Evolutionary conservation across 1,284 basidiomycete species (phyloP), one percentile per base, ranked within the genome.

Genomic region (Exobasidium cylindrosporum): DNA sequence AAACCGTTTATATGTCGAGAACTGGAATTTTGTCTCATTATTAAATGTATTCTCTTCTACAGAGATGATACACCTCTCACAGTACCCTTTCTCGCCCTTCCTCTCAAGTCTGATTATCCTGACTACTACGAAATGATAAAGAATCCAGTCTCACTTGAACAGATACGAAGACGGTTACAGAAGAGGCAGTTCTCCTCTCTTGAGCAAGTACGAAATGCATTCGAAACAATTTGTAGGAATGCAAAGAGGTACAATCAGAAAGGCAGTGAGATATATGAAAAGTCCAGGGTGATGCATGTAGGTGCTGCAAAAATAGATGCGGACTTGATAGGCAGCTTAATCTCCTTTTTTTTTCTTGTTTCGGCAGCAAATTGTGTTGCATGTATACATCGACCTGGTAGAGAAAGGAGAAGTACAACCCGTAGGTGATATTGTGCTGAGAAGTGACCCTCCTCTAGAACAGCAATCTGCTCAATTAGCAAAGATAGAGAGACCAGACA

Each of bases 91-190:
- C 81, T 89, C 74, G 84, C 85, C 62, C 85, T 90, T 67, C 92
- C 92, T 5, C 85, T 87, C 60, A 88, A 87, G 78, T 85, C 86
- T 61, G 83, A 85, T 64, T 92, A 94, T 80, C 87, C 92, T n/a
- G 92, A 95, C 83, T 97, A 97, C 82, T 96, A 95, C 82, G 86
- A 87, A 71, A 82, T 86, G 53, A 95, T 95, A 78, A 88, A 88
- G 80, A 84, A 85, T 52, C 93, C 93, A 32, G 88, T 95, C 69
- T 87, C 91, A 28, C 84, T 96, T 58, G 88, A 91, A 56, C 89
- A 94, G 68, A 91, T 97, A 81, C 70, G 83, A 77, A 57, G 84
- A 69, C 85, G 87, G 73, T 85, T 95, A 56, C 86, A 90, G 54
- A 82, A 83, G 50, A 82, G 84, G 60, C 77, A 76, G 35, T 97